Base-by-base conservation (phyloP, 208 protist species). In the Acanthamoeba healyi region DNA sequence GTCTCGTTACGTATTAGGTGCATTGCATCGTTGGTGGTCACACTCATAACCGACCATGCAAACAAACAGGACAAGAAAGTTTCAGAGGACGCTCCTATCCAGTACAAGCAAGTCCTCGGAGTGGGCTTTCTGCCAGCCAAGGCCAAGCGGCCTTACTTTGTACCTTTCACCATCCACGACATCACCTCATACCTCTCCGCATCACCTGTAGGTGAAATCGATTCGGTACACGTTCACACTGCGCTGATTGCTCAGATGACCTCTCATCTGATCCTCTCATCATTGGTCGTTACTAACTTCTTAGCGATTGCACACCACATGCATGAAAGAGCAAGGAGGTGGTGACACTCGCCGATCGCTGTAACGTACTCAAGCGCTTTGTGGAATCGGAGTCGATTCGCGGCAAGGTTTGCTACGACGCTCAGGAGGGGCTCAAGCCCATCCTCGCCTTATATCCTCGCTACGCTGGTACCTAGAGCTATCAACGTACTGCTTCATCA, bases 101-200 rank as follows among this genome's bases (percentile, higher is more conserved):
- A 86, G 29, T 86, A 86, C 77, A 86, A 61, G 77, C 77, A 86
- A 24, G 77, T 86, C 29, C 44, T 58, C n/a, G 77, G 77, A 4
- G 77, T 86, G 26, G 77, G 44, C 44, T 86, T 86, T 29, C 44
- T 86, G 14, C 77, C 77, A 7, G 38, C 77, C 17, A 86, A 86
- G 77, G 77, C 77, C 77, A 86, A 86, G 77, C 19, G 32, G 10
- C 77, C 77, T 14, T 86, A 86, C 12, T 86, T 61, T 24, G 77
- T 86, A 2, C 77, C 38, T 51, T 44, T 86, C 40, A 49, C 12
- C n/a, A 40, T 22, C 29, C 77, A 86, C 15, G 77, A 86, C 44
- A 22, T 86, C 46, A 40, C 67, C 67, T n/a, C 32, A 22, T 79
- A 49, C 36, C 38, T 15, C 6, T 44, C 29, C 19, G 19, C 63